These are phyloP conservation scores for Entonaema liquescens DNA, from an alignment of 495 filamentous ascomycete species.

Conservation along the genomic window DNA sequence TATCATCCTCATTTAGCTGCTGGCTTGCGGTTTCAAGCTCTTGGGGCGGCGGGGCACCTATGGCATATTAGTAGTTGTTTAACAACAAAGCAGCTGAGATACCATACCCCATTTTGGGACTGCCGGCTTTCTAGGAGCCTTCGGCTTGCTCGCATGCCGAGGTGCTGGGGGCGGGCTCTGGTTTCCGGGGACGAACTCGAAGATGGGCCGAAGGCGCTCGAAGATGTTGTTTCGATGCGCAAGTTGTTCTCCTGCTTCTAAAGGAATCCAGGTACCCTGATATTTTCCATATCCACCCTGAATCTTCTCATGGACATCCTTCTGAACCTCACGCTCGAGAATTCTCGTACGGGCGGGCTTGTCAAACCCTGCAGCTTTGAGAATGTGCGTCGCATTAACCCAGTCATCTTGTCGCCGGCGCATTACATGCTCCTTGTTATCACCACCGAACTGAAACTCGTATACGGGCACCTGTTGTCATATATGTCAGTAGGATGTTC, in stretches of 20 bases:
- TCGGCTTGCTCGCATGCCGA: constrained; percentile 84
- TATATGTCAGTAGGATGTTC: constrained; percentile 27
- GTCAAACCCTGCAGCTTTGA: constrained; percentile 74
- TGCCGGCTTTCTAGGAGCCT: constrained; percentile 69
- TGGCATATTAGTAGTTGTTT: constrained; percentile 41
- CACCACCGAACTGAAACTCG: constrained; percentile 80
- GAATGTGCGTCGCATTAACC: constrained; percentile 96
- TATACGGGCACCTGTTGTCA: constrained; percentile 84
- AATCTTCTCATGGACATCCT: constrained; percentile 94
- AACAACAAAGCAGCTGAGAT: constrained; percentile 14
- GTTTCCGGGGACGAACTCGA: constrained; percentile 86
- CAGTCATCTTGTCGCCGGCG: constrained; percentile 86
- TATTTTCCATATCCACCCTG: constrained; percentile 99
- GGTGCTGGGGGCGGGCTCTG: constrained; percentile 92
- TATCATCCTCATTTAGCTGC: constrained; percentile 80
- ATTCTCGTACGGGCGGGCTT: constrained; percentile 95
- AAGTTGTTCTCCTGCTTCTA: constrained; percentile 79
- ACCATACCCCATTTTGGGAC: constrained; percentile 63
- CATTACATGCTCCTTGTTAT: constrained; percentile 82
- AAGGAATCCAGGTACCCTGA: constrained; percentile 97
- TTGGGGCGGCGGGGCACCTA: constrained; percentile 25
- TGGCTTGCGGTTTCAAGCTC: constrained; percentile 60
- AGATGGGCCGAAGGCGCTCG: constrained; percentile 82
- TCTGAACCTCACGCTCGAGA: constrained; percentile 95
- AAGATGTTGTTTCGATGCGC: constrained; percentile 86